phyloP scores from a whole-genome alignment of 2,329 filamentous ascomycete genomes.

The Graphium sp. region DNA sequence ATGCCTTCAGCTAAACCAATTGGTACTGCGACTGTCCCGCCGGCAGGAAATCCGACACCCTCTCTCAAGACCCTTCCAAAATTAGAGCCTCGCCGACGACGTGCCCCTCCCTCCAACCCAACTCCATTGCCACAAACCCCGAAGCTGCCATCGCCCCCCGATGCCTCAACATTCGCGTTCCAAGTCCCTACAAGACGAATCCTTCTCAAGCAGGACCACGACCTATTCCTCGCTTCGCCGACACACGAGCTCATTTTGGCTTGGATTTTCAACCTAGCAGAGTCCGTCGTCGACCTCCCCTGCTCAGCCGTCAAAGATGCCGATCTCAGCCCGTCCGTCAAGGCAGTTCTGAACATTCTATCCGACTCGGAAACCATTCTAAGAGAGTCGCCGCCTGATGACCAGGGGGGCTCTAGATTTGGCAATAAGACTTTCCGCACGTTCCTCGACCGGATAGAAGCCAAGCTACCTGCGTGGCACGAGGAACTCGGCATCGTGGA shows the following conservation, averaged over 20 bases:
- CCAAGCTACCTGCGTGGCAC: slow-evolving; percentile 46
- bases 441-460: slow-evolving; percentile 55
- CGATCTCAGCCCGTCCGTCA: slow-evolving; percentile 39
- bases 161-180: slow-evolving; percentile 43
- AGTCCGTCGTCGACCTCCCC: slow-evolving; percentile 57
- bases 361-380: slow-evolving; percentile 52
- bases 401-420: slow-evolving; percentile 79
- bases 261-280: slow-evolving; percentile 76
- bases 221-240: slow-evolving; percentile 61
- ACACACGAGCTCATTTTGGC: slow-evolving; percentile 62
- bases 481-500: slow-evolving; percentile 33
- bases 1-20: neutral
- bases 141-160: slow-evolving; percentile 49
- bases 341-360: slow-evolving; percentile 52
- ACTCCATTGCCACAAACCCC: slow-evolving; percentile 62
- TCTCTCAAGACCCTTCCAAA: slow-evolving; percentile 48
- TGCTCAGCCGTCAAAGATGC: slow-evolving; percentile 41
- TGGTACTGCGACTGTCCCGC: too few relatives aligned
- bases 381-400: slow-evolving; percentile 56
- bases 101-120: slow-evolving; percentile 29
- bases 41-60: too few relatives aligned
- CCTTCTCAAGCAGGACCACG: slow-evolving; percentile 63
- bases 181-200: slow-evolving; percentile 60
- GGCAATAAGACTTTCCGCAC: slow-evolving; percentile 83
- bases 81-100: slow-evolving; percentile 46